phyloP scores from a whole-genome alignment of 768 basidiomycete genomes.

The Auriscalpium orientale region DNA sequence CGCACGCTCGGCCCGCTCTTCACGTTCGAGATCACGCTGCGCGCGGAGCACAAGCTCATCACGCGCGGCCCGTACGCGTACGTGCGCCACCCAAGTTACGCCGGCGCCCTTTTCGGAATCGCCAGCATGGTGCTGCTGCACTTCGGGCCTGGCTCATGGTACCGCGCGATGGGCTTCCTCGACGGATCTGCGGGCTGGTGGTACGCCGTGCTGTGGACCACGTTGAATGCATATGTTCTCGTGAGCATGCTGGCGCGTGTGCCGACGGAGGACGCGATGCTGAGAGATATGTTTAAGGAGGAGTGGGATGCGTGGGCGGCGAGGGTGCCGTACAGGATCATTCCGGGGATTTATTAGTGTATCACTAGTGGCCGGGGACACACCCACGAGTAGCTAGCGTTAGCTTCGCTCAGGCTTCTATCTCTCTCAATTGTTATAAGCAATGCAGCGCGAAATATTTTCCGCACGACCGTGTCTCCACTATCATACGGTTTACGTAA shows the following conservation, averaged over 20 bases:
- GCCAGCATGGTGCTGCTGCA: conserved; percentile 10
- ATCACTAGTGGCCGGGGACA: too few relatives aligned
- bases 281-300: conserved; percentile 6
- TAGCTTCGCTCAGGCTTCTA: too few relatives aligned
- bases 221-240: conserved; percentile 10
- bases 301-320: conserved; percentile 14
- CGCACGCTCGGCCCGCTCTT: conserved; percentile 11
- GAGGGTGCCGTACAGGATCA: conserved; percentile 9
- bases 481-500: too few relatives aligned
- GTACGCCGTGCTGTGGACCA: conserved; percentile 7
- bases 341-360: conserved; percentile 10
- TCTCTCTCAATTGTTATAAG: too few relatives aligned
- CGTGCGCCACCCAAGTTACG: conserved; percentile 20
- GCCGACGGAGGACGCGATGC: conserved; percentile 6
- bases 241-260: conserved; percentile 7
- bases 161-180: conserved; percentile 4
- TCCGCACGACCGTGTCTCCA: too few relatives aligned
- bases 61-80: conserved; percentile 17
- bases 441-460: too few relatives aligned
- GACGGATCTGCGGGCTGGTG: not conserved
- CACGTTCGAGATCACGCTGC: conserved; percentile 15
- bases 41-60: conserved; percentile 15
- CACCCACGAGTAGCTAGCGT: too few relatives aligned
- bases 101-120: conserved; percentile 11
- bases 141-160: conserved; percentile 15